These are phyloP conservation scores for Aspergillus hortae DNA, from an alignment of 2,329 filamentous ascomycete genomes.

Conservation along the genomic window DNA sequence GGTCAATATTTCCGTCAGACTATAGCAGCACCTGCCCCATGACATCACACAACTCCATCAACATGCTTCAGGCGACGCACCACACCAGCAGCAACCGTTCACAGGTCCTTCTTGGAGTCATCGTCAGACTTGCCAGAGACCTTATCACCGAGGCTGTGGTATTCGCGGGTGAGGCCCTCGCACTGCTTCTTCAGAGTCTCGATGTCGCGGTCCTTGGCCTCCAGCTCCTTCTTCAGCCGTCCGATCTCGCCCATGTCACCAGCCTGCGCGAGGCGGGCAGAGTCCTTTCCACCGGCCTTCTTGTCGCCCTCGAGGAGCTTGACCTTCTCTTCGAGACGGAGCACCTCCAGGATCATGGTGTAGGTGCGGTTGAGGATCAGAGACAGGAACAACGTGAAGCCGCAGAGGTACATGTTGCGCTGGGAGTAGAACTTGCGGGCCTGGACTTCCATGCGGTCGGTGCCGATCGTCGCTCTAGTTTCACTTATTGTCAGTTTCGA, in stretches of 20 bases:
- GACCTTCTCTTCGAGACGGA: conserved; percentile 88
- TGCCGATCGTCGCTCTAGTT: conserved; percentile 68
- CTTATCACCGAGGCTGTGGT: conserved; percentile 80
- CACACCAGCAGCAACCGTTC: conserved; percentile 18
- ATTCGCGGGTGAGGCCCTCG: conserved; percentile 77
- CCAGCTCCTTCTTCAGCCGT: conserved; percentile 69
- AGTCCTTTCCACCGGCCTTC: conserved; percentile 60
- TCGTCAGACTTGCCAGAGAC: conserved; percentile 55
- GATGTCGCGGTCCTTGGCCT: conserved; percentile 76
- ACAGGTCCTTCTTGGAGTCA: conserved; percentile 55
- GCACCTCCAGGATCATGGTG: conserved; percentile 89
- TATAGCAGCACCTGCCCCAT: no score
- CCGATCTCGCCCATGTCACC: conserved; percentile 71
- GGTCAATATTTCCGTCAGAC: no score
- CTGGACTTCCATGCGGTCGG: conserved; percentile 96
- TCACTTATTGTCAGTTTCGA: conserved; percentile 10
- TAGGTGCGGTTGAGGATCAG: conserved; percentile 98
- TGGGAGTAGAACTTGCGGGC: conserved; percentile 99
- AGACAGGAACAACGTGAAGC: conserved; percentile 97
- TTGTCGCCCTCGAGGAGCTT: conserved; percentile 73
- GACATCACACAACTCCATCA: no score
- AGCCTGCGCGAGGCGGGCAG: conserved; percentile 67
- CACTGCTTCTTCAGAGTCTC: conserved; percentile 90
- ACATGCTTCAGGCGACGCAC: background rate
- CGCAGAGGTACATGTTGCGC: conserved; percentile 99